These are phyloP conservation scores for Penicillium glabrum DNA, from an alignment of 2,329 filamentous ascomycete species.

Conservation along the genomic window DNA sequence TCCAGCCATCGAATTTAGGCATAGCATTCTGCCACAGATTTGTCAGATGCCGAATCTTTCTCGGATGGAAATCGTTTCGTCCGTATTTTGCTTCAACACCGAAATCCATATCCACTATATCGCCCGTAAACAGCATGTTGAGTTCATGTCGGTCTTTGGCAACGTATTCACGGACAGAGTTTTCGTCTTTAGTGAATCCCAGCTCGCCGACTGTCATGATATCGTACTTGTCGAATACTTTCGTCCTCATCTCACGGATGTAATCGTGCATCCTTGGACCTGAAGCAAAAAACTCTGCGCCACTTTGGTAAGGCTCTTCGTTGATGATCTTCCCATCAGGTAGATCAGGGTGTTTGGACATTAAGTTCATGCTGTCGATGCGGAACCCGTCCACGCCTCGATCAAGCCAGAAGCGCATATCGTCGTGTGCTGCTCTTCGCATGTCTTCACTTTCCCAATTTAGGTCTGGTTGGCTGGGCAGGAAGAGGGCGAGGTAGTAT, in stretches of 20 bases:
- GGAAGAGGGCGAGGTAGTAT: slow-evolving; percentile 50
- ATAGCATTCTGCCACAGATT: slow-evolving; percentile 43
- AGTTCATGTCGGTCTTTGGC: slow-evolving; percentile 42
- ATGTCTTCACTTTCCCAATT: slow-evolving; percentile 72
- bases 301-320: slow-evolving; percentile 50
- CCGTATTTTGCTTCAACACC: slow-evolving; percentile 42
- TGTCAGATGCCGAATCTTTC: slow-evolving; percentile 13
- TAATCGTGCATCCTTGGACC: slow-evolving; percentile 41
- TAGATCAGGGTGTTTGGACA: slow-evolving; percentile 58
- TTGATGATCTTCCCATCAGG: slow-evolving; percentile 42
- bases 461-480: slow-evolving; percentile 57
- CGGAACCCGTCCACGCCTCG: slow-evolving; percentile 69
- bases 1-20: slow-evolving; percentile 58
- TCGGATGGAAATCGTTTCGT: slow-evolving; percentile 20
- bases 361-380: slow-evolving; percentile 68
- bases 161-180: slow-evolving; percentile 23
- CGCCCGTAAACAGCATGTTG: slow-evolving; percentile 40
- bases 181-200: slow-evolving; percentile 4
- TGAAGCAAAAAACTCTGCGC: slow-evolving; percentile 52
- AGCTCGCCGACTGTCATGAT: slow-evolving; percentile 30
- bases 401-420: slow-evolving; percentile 73
- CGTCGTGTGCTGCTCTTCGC: slow-evolving; percentile 64
- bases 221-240: slow-evolving; percentile 37
- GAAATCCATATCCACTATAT: slow-evolving; percentile 41
- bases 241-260: slow-evolving; percentile 35